Evolutionary conservation across 139 green algal genomes (phyloP).

Genomic region (Chlorella sp.): DNA sequence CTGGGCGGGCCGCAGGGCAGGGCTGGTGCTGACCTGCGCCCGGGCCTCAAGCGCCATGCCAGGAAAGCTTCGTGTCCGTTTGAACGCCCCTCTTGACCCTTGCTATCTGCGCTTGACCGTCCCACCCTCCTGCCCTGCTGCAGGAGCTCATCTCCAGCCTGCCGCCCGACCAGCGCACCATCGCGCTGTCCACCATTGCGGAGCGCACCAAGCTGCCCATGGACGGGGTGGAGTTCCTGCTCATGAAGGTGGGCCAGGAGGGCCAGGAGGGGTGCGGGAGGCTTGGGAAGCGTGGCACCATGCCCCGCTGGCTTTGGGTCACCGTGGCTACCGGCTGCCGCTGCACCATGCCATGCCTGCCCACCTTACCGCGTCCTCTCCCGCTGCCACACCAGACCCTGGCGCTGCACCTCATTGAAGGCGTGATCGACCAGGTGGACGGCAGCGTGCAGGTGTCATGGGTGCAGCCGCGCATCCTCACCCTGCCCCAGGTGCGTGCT

Average conservation of each 20-base stretch:
- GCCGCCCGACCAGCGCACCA: slow-evolving; percentile 83
- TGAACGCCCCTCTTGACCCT: too few relatives aligned
- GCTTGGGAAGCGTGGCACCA: too few relatives aligned
- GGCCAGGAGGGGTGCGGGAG: too few relatives aligned
- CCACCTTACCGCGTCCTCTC: slow-evolving; percentile 20
- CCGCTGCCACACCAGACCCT: slow-evolving; percentile 58
- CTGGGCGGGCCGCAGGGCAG: too few relatives aligned
- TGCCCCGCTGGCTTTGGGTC: too few relatives aligned
- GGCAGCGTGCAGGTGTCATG: slow-evolving; percentile 84
- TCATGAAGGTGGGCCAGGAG: slow-evolving; percentile 99
- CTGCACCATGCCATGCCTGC: neutral
- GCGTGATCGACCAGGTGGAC: slow-evolving; percentile 90
- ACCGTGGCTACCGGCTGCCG: too few relatives aligned
- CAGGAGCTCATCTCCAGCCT: slow-evolving; percentile 54
- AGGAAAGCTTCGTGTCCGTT: too few relatives aligned
- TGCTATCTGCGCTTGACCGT: too few relatives aligned
- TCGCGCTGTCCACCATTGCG: slow-evolving; percentile 78
- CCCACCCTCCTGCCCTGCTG: neutral
- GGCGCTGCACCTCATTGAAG: slow-evolving; percentile 92
- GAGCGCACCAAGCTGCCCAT: slow-evolving; percentile 86
- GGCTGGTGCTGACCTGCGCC: too few relatives aligned
- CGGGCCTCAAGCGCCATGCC: too few relatives aligned
- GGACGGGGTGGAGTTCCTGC: slow-evolving; percentile 97
- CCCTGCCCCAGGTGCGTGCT: slow-evolving; percentile 58
- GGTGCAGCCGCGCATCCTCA: slow-evolving; percentile 94